Conservation (phyloP, 1,139 yeast genomes). For the Diutina mesorugosa region DNA sequence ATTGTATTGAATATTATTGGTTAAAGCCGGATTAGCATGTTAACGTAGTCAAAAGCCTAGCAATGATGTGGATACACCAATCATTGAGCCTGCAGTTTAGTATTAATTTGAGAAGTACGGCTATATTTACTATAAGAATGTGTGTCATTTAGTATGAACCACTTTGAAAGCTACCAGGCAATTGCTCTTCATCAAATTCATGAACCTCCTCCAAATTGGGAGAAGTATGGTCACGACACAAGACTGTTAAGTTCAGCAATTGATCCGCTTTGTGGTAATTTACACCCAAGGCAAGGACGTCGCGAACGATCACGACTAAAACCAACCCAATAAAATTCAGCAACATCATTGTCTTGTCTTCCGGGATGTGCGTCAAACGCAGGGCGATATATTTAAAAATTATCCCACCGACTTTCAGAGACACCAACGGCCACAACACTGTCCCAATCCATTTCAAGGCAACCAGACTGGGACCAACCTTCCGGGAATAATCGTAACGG, state of each 20-base stretch:
- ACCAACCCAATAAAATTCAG: conserved; percentile 32
- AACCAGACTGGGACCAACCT: conserved; percentile 14
- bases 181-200: background rate
- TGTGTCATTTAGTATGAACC: background rate
- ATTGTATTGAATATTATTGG: background rate
- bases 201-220: background rate
- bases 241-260: conserved; percentile 5
- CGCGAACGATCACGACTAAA: conserved; percentile 24
- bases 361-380: conserved; percentile 13
- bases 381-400: conserved; percentile 8
- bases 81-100: too few species aligned
- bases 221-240: background rate
- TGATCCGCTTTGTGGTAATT: conserved; percentile 18
- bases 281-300: conserved; percentile 20
- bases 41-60: too few species aligned
- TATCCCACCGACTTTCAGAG: conserved; percentile 21
- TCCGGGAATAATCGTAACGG: conserved; percentile 21
- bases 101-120: too few species aligned
- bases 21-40: background rate
- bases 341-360: conserved; percentile 27
- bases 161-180: background rate
- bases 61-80: too few species aligned
- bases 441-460: conserved; percentile 21
- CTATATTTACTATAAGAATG: too few species aligned
- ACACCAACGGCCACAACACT: conserved; percentile 26